Percentiles rank a stretch among this genome's conserved stretches.
These are phyloP conservation scores for Boletus sp. DNA, from an alignment of 768 basidiomycete species.

Conservation along the genomic window DNA sequence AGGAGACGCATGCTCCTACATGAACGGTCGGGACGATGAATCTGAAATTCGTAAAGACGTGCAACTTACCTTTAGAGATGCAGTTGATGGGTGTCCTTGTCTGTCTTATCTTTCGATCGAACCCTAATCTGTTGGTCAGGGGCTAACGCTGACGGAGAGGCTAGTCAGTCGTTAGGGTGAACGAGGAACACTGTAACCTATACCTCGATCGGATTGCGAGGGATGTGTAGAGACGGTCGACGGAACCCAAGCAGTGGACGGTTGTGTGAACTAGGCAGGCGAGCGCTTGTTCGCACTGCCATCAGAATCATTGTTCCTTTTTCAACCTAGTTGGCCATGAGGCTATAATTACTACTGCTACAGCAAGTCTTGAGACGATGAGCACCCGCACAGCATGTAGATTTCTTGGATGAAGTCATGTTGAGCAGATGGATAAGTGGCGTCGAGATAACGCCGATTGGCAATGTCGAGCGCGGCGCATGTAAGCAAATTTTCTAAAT, in stretches of 20 bases:
- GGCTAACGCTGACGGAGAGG: too few relatives aligned
- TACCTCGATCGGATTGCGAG: not conserved
- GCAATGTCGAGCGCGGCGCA: too few relatives aligned
- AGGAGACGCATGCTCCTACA: slow-evolving; percentile 24
- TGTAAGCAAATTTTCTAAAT: too few relatives aligned
- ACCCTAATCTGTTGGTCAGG: not conserved
- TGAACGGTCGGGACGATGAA: not conserved
- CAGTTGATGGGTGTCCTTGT: not conserved
- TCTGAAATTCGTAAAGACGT: not conserved
- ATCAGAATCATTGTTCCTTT: not conserved
- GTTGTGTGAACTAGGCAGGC: not conserved
- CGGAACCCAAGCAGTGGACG: too few relatives aligned
- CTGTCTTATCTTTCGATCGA: not conserved
- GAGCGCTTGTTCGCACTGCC: slow-evolving; percentile 3
- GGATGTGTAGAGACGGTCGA: not conserved
- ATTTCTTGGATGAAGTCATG: not conserved
- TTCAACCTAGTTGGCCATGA: not conserved
- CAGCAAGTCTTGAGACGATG: not conserved
- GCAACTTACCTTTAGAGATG: slow-evolving; percentile 4
- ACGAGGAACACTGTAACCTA: not conserved
- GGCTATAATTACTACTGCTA: not conserved
- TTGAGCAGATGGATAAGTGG: too few relatives aligned
- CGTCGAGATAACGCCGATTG: too few relatives aligned
- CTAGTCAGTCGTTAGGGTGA: not conserved
- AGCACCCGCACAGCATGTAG: not conserved